Evolutionary conservation across 495 filamentous ascomycete genomes (phyloP).

Genomic region (Penicillium taxi): DNA sequence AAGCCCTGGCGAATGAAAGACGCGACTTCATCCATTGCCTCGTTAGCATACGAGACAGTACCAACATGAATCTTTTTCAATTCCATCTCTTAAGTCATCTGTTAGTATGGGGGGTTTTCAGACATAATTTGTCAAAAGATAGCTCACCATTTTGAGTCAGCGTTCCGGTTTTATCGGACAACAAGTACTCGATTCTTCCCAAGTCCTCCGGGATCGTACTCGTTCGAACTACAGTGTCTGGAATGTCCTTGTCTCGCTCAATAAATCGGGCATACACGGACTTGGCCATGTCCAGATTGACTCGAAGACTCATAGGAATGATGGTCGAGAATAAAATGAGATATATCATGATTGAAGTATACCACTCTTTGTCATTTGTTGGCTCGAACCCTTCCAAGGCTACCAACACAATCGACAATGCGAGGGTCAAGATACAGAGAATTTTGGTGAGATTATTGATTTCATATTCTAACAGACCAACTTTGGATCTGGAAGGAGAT

Average conservation of each 20-base stretch:
- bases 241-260: conserved; percentile 80
- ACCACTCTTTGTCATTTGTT: conserved; percentile 64
- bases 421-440: conserved; percentile 77
- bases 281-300: conserved; percentile 97
- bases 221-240: conserved; percentile 86
- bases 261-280: conserved; percentile 94
- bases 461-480: conserved; percentile 86
- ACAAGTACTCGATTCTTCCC: conserved; percentile 88
- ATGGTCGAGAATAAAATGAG: conserved; percentile 98
- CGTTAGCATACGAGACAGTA: conserved; percentile 94
- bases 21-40: conserved; percentile 95
- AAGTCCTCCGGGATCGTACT: conserved; percentile 97
- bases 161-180: conserved; percentile 97
- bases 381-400: conserved; percentile 73
- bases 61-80: conserved; percentile 98
- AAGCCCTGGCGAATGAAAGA: conserved; percentile 81
- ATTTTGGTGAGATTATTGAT: conserved; percentile 99
- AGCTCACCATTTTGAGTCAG: conserved; percentile 76
- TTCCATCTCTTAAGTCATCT: conserved; percentile 68
- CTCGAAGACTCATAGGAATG: conserved; percentile 90
- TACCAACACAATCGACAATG: conserved; percentile 83
- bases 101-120: conserved; percentile 1
- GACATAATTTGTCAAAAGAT: conserved; percentile 2
- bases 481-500: conserved; percentile 82
- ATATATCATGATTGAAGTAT: conserved; percentile 90